phyloP scores from a whole-genome alignment of 768 basidiomycete species.

The Collybiopsis luxurians region DNA sequence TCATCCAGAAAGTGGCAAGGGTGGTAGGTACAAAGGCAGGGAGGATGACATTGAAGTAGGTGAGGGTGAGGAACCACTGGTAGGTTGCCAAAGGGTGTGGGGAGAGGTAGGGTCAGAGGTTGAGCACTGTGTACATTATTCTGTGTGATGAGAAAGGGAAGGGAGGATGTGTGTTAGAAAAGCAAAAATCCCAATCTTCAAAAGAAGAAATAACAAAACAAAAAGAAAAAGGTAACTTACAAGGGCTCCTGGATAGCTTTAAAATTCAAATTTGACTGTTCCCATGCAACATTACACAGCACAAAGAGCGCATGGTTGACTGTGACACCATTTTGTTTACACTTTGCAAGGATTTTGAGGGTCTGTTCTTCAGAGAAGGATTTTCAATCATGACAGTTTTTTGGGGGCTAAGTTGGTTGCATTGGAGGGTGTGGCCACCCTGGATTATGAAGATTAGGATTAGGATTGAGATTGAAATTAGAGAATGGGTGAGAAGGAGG shows the following conservation, averaged over 20 bases:
- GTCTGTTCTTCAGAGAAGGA: conserved; percentile 31
- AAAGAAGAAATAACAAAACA: neutral
- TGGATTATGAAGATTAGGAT: conserved; percentile 12
- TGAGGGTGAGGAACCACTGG: conserved; percentile 64
- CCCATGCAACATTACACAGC: conserved; percentile 59
- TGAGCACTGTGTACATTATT: conserved; percentile 71
- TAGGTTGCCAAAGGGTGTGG: conserved; percentile 39
- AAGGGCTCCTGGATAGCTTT: conserved; percentile 24
- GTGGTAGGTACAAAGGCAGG: conserved; percentile 48
- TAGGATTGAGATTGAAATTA: neutral
- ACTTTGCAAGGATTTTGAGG: conserved; percentile 47
- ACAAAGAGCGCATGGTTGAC: conserved; percentile 61
- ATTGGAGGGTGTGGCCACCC: conserved; percentile 58
- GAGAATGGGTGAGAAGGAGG: neutral
- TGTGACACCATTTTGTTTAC: conserved; percentile 58
- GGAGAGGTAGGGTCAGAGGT: conserved; percentile 50
- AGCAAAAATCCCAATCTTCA: no score
- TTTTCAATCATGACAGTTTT: conserved; percentile 29
- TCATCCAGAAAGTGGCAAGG: conserved; percentile 50
- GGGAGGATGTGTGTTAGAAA: neutral
- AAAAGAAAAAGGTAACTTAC: conserved; percentile 12
- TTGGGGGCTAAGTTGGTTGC: conserved; percentile 31
- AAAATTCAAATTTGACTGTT: conserved; percentile 21
- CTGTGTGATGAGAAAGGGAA: conserved; percentile 19
- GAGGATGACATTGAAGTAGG: conserved; percentile 65